Evolutionary conservation across 148 eudicot species (phyloP).

Genomic region (Nepenthes mirabilis): DNA sequence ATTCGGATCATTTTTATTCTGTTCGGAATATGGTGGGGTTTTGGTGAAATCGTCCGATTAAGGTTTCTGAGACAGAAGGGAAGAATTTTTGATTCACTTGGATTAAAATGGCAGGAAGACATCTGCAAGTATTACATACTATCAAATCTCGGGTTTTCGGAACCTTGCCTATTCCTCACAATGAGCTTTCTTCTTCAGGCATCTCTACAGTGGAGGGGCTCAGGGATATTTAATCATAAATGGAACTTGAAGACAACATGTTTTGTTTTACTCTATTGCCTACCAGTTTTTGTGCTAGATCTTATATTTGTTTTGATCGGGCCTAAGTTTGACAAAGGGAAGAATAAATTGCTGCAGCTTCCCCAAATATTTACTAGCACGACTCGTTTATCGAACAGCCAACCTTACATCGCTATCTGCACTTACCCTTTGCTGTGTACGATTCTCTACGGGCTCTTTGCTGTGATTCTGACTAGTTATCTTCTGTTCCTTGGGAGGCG

Average conservation of each 20-base stretch:
- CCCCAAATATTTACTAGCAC: slow-evolving; percentile 41
- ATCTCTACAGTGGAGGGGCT: slow-evolving; percentile 52
- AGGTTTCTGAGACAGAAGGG: slow-evolving; percentile 55
- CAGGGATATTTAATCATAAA: slow-evolving; percentile 37
- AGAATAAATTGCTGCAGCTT: slow-evolving; percentile 17
- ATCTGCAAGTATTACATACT: slow-evolving; percentile 84
- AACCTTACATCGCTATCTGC: slow-evolving; percentile 44
- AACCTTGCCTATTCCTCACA: slow-evolving; percentile 76
- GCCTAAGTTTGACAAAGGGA: slow-evolving; percentile 28
- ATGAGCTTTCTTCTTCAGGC: slow-evolving; percentile 69
- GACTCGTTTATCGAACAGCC: slow-evolving; percentile 11
- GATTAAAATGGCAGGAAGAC: slow-evolving; percentile 58
- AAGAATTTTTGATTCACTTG: slow-evolving; percentile 28
- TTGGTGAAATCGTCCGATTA: slow-evolving; percentile 60
- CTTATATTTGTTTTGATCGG: slow-evolving; percentile 42
- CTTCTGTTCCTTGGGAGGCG: slow-evolving; percentile 68
- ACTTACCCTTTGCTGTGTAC: slow-evolving; percentile 80
- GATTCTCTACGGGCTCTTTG: slow-evolving; percentile 69
- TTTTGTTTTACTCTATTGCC: slow-evolving; percentile 54
- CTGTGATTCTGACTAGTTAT: slow-evolving; percentile 39
- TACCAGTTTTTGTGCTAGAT: slow-evolving; percentile 63
- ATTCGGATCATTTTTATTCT: slow-evolving; percentile 50
- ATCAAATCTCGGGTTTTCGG: slow-evolving; percentile 85
- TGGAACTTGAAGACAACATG: slow-evolving; percentile 71
- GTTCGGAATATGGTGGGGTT: slow-evolving; percentile 75